Percentiles rank a stretch among this genome's conserved stretches.
Evolutionary conservation across 2,329 filamentous ascomycete species (phyloP).

Genomic region (Penicillium sp.): DNA sequence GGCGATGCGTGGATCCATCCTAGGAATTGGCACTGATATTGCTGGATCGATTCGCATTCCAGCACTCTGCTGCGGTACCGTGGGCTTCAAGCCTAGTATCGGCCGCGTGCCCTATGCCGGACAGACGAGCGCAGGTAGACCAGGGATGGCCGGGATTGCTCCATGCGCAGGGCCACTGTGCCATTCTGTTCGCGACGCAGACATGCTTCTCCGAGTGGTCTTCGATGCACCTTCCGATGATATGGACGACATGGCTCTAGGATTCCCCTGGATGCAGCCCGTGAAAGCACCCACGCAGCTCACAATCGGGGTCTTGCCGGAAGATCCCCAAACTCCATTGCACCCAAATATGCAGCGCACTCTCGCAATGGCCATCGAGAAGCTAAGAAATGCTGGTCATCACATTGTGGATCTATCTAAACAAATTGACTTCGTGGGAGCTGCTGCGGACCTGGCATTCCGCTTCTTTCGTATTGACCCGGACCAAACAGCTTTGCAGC

Average conservation of each 20-base stretch:
- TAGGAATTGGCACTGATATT: conserved; percentile 30
- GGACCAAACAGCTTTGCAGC: neutral
- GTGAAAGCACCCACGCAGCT: neutral
- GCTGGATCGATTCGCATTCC: conserved; percentile 30
- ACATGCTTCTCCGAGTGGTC: neutral
- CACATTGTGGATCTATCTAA: neutral
- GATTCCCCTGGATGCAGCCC: neutral
- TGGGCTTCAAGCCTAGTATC: conserved; percentile 27
- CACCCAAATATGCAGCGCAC: neutral
- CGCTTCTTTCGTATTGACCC: neutral
- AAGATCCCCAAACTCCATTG: neutral
- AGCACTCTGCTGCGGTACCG: conserved; percentile 24
- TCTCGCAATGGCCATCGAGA: neutral
- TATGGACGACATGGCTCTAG: neutral
- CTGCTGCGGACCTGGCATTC: neutral
- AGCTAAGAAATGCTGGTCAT: neutral
- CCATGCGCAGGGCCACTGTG: conserved; percentile 11
- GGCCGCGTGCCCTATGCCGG: conserved; percentile 24
- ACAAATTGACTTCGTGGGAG: neutral
- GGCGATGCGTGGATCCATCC: conserved; percentile 25
- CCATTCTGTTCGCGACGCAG: conserved; percentile 11
- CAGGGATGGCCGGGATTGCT: conserved; percentile 13
- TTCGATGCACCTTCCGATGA: neutral
- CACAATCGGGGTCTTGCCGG: neutral
- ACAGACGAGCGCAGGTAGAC: conserved; percentile 12